phyloP scores from a whole-genome alignment of 306 rosid species.

The Vicia faba region DNA sequence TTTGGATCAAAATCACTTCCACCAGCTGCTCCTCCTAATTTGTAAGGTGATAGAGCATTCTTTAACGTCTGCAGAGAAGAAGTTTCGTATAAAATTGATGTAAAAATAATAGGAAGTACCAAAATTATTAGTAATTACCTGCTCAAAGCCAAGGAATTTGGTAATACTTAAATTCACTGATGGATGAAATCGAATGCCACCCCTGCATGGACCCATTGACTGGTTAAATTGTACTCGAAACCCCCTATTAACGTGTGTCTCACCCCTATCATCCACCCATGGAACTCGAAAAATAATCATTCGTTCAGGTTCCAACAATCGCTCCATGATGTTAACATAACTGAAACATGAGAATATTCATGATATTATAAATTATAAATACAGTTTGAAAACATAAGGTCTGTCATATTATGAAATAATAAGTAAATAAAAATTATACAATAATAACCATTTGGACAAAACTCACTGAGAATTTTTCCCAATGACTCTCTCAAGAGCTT shows the following conservation, averaged over 20 bases:
- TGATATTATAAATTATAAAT: not conserved
- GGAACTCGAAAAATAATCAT: constrained; percentile 89
- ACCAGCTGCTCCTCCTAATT: constrained; percentile 99
- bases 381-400: constrained; percentile 25
- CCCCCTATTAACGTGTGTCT: constrained; percentile 82
- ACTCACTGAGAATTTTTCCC: constrained; percentile 94
- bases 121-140: constrained; percentile 61
- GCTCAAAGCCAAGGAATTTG: constrained; percentile 95
- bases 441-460: constrained; percentile 30
- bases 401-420: constrained; percentile 7
- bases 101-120: constrained; percentile 9
- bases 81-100: constrained; percentile 2
- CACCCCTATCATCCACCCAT: constrained; percentile 97
- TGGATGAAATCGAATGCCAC: constrained; percentile 93
- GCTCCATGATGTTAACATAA: constrained; percentile 94
- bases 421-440: not conserved
- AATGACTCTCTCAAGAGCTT: constrained; percentile 94
- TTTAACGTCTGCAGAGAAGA: constrained; percentile 71
- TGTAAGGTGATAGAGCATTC: constrained; percentile 94
- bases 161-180: constrained; percentile 83
- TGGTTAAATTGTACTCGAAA: constrained; percentile 93
- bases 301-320: constrained; percentile 94
- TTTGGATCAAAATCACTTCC: constrained; percentile 99
- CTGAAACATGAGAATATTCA: constrained; percentile 53
- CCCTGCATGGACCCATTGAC: constrained; percentile 97